A percentile compares a stretch with the other conserved stretches of the same genome.
phyloP scores from a whole-genome alignment of 352 stramenopile genomes.

The Globisporangium spinosum region DNA sequence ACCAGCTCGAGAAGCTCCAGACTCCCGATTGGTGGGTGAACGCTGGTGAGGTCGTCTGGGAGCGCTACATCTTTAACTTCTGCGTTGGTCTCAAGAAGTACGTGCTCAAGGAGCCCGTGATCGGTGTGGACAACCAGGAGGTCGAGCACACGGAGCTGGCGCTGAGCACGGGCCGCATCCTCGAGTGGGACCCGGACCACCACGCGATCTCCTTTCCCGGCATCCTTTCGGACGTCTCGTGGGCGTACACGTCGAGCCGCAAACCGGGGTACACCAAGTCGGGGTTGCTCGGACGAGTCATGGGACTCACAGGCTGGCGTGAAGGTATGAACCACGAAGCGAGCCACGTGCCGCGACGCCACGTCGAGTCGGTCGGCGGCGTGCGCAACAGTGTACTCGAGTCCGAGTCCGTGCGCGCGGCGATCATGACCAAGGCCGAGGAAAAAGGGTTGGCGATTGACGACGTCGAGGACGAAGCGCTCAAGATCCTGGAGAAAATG shows the following conservation, averaged over 20 bases:
- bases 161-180: slow-evolving; percentile 72
- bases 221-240: slow-evolving; percentile 81
- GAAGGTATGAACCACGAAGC: slow-evolving; percentile 86
- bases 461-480: slow-evolving; percentile 54
- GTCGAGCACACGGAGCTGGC: slow-evolving; percentile 81
- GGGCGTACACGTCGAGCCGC: slow-evolving; percentile 86
- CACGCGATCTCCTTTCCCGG: slow-evolving; percentile 86
- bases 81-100: slow-evolving; percentile 80
- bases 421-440: slow-evolving; percentile 42
- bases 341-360: slow-evolving; percentile 71
- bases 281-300: slow-evolving; percentile 74
- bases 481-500: slow-evolving; percentile 71
- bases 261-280: slow-evolving; percentile 86
- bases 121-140: slow-evolving; percentile 76
- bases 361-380: slow-evolving; percentile 54
- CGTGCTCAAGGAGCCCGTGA: slow-evolving; percentile 79
- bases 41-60: slow-evolving; percentile 72
- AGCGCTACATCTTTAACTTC: slow-evolving; percentile 86
- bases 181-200: slow-evolving; percentile 87
- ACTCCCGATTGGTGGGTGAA: not conserved
- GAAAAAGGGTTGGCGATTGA: slow-evolving; percentile 29
- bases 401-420: slow-evolving; percentile 44
- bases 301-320: slow-evolving; percentile 84
- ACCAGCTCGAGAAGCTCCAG: no score
- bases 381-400: slow-evolving; percentile 77